A percentile compares a stretch with the other conserved stretches of the same genome.
These are phyloP conservation scores for Nicotiana tomentosiformis DNA, from an alignment of 257 asterid species.

Conservation along the genomic window DNA sequence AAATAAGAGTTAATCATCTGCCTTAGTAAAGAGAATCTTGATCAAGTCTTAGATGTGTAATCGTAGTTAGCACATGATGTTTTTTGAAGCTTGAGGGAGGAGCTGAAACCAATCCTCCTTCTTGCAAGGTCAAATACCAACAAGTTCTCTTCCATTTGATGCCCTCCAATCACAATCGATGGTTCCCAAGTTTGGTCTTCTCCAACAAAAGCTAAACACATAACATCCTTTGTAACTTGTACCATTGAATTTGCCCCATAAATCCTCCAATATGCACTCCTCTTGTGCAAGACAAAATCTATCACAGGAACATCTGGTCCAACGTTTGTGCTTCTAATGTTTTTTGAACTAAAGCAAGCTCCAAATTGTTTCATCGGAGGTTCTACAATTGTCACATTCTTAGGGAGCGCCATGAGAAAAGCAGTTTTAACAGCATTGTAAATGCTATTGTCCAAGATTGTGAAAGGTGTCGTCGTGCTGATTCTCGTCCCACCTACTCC, in stretches of 20 bases:
- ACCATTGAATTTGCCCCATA: constrained; percentile 13
- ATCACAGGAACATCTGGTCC: constrained; percentile 10
- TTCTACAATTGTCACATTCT: constrained; percentile 23
- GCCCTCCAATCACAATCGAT: constrained; percentile 19
- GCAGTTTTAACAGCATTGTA: constrained; percentile 39
- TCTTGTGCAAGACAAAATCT: neutral
- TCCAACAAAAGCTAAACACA: constrained; percentile 15
- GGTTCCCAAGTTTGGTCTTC: neutral
- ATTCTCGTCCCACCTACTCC: constrained; percentile 61
- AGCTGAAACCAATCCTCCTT: constrained; percentile 7
- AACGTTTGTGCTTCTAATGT: neutral
- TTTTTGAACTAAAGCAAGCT: constrained; percentile 39
- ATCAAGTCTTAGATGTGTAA: constrained; percentile 11
- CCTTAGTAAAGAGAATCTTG: neutral
- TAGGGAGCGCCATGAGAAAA: constrained; percentile 34
- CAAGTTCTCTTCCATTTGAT: constrained; percentile 14
- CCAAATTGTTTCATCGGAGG: constrained; percentile 37
- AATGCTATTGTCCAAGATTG: constrained; percentile 32
- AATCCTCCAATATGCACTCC: constrained; percentile 1
- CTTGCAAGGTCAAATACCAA: constrained; percentile 8
- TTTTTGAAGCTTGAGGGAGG: neutral
- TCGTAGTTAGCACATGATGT: neutral
- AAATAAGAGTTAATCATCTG: neutral
- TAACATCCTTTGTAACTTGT: neutral
- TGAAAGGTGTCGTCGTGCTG: constrained; percentile 38